phyloP scores from a whole-genome alignment of 2,329 filamentous ascomycete genomes.

The Coniella vitis region DNA sequence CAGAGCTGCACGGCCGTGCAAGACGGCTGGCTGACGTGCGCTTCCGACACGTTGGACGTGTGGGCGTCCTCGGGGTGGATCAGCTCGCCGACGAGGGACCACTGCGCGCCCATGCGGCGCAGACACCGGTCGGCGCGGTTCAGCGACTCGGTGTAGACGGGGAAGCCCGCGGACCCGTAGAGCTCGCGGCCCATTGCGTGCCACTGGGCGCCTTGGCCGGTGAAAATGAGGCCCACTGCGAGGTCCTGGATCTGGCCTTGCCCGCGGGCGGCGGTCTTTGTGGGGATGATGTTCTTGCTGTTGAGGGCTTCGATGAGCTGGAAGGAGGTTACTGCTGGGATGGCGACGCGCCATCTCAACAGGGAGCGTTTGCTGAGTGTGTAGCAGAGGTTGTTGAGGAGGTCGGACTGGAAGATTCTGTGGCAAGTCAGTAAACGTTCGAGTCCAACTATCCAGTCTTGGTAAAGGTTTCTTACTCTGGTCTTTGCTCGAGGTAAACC shows the following conservation, averaged over 20 bases:
- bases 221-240: slow-evolving; percentile 24
- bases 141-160: slow-evolving; percentile 28
- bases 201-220: slow-evolving; percentile 30
- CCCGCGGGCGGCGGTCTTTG: not conserved
- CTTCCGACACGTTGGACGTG: slow-evolving; percentile 21
- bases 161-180: slow-evolving; percentile 22
- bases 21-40: slow-evolving; percentile 21
- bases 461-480: slow-evolving; percentile 21
- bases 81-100: slow-evolving; percentile 25
- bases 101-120: slow-evolving; percentile 20
- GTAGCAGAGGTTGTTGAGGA: slow-evolving; percentile 41
- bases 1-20: slow-evolving; percentile 31
- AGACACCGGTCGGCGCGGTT: slow-evolving; percentile 28
- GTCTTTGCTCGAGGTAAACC: slow-evolving; percentile 35
- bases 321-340: slow-evolving; percentile 36
- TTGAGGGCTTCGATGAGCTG: slow-evolving; percentile 39
- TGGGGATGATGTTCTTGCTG: slow-evolving; percentile 21
- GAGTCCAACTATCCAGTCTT: slow-evolving; percentile 30
- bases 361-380: slow-evolving; percentile 29
- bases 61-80: slow-evolving; percentile 1
- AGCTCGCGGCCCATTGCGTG: slow-evolving; percentile 23
- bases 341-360: slow-evolving; percentile 28
- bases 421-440: slow-evolving; percentile 38
- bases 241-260: not conserved
- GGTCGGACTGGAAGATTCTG: slow-evolving; percentile 33